These are phyloP conservation scores for Pseudocercospora fijiensis DNA, from an alignment of 2,329 filamentous ascomycete species.

Conservation along the genomic window DNA sequence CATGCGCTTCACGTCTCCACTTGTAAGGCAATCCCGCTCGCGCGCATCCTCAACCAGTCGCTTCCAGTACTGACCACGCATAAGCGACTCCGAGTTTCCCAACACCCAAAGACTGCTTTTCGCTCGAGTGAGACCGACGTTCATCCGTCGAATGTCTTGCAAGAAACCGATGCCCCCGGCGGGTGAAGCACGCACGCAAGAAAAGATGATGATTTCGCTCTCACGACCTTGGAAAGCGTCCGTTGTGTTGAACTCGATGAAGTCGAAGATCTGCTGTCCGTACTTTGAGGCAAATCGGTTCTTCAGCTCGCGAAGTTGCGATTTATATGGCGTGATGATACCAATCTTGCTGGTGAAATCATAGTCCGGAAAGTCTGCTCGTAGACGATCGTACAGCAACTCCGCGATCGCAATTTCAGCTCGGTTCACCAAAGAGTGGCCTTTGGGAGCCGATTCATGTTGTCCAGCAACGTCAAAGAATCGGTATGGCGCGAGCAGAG, in stretches of 20 bases:
- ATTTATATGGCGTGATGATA: slow-evolving; percentile 97
- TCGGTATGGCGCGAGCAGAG: slow-evolving; percentile 83
- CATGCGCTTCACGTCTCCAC: slow-evolving; percentile 60
- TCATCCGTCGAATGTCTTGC: slow-evolving; percentile 98
- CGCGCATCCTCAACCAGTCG: slow-evolving; percentile 81
- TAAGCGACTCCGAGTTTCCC: slow-evolving; percentile 82
- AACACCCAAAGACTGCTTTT: slow-evolving; percentile 97
- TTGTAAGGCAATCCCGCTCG: slow-evolving; percentile 71
- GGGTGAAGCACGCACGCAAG: slow-evolving; percentile 90
- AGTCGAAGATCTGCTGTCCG: slow-evolving; percentile 70
- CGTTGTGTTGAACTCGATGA: slow-evolving; percentile 96
- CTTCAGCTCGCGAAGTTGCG: slow-evolving; percentile 79
- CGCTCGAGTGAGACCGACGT: slow-evolving; percentile 93
- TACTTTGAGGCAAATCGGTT: slow-evolving; percentile 70
- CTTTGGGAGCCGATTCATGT: slow-evolving; percentile 75
- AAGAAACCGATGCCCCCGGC: slow-evolving; percentile 97
- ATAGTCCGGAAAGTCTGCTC: slow-evolving; percentile 60
- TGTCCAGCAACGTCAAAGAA: slow-evolving; percentile 96
- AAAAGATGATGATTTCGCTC: slow-evolving; percentile 98
- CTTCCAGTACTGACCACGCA: slow-evolving; percentile 87
- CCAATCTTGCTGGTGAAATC: slow-evolving; percentile 73
- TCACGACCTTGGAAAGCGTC: slow-evolving; percentile 97
- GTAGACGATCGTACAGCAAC: slow-evolving; percentile 77
- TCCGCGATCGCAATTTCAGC: slow-evolving; percentile 85
- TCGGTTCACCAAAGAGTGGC: slow-evolving; percentile 86